These are phyloP conservation scores for Artemisia tridentata DNA, from an alignment of 129 eudicot genomes.

Conservation along the genomic window DNA sequence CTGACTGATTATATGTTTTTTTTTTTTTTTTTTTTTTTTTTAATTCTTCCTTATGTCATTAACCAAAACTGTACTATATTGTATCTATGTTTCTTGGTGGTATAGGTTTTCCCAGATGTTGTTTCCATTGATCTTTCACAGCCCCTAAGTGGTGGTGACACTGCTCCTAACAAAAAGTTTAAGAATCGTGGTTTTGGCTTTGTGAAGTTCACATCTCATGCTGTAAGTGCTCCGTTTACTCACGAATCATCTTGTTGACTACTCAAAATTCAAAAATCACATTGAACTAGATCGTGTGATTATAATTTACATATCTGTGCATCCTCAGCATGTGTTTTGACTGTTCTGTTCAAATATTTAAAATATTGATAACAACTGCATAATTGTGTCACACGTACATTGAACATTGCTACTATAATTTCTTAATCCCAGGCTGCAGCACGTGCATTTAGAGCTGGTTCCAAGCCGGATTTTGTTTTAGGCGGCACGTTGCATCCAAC, in stretches of 20 bases:
- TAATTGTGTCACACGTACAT: slow-evolving; percentile 2
- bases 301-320: too few species aligned
- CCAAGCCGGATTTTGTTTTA: slow-evolving; percentile 61
- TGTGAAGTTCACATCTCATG: slow-evolving; percentile 82
- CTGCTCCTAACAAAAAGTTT: slow-evolving; percentile 44
- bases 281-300: not conserved
- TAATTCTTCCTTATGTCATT: not conserved
- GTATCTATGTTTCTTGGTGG: slow-evolving; percentile 5
- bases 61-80: not conserved
- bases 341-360: not conserved
- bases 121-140: slow-evolving; percentile 67
- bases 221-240: slow-evolving; percentile 52
- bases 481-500: slow-evolving; percentile 72
- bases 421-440: slow-evolving; percentile 76
- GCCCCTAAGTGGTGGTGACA: slow-evolving; percentile 40
- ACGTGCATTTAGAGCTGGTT: slow-evolving; percentile 66
- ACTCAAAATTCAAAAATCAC: not conserved
- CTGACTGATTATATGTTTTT: not conserved
- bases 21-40: not conserved
- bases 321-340: not conserved
- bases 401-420: slow-evolving; percentile 42
- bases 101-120: slow-evolving; percentile 81
- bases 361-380: slow-evolving; percentile 11
- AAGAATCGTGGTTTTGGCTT: slow-evolving; percentile 87
- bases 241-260: slow-evolving; percentile 10